These are phyloP conservation scores for Mortierella sp. DNA, from an alignment of 371 early-diverging fungal species.

Conservation along the genomic window DNA sequence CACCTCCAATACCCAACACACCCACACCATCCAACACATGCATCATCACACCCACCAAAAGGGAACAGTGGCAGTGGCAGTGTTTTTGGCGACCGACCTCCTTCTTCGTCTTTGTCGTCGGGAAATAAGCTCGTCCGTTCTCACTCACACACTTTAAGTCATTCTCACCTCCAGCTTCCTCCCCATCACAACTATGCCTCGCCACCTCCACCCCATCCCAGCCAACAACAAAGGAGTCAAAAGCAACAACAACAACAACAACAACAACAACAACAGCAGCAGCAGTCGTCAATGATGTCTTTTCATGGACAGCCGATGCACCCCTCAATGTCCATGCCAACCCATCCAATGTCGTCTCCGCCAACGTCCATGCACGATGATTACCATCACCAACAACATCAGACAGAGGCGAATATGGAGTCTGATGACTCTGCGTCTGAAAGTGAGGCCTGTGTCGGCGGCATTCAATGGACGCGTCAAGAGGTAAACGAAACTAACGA, in stretches of 20 bases:
- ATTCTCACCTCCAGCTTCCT: slow-evolving; percentile 22
- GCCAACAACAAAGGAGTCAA: slow-evolving; percentile 5
- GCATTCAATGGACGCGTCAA: slow-evolving; percentile 46
- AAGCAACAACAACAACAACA: slow-evolving; percentile 12
- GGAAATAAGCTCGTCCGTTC: slow-evolving; percentile 5
- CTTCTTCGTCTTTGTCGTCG: neutral
- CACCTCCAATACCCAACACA: slow-evolving; percentile 24
- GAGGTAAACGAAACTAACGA: slow-evolving; percentile 24
- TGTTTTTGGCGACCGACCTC: neutral
- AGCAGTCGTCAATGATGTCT: neutral
- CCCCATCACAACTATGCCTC: slow-evolving; percentile 30
- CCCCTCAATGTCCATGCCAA: slow-evolving; percentile 24
- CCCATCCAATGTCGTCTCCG: slow-evolving; percentile 2
- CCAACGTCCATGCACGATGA: slow-evolving; percentile 10
- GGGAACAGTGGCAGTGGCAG: neutral
- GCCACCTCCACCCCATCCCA: slow-evolving; percentile 32
- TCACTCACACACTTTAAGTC: slow-evolving; percentile 25
- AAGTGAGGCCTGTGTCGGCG: slow-evolving; percentile 13
- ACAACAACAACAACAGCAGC: neutral
- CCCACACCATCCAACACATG: neutral
- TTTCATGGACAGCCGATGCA: slow-evolving; percentile 15
- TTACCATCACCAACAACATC: slow-evolving; percentile 13
- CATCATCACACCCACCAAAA: neutral
- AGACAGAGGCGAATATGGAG: slow-evolving; percentile 26
- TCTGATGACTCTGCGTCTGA: slow-evolving; percentile 49